Base-by-base conservation (phyloP, 2,329 filamentous ascomycete species). In the Penicillium vulpinum region DNA sequence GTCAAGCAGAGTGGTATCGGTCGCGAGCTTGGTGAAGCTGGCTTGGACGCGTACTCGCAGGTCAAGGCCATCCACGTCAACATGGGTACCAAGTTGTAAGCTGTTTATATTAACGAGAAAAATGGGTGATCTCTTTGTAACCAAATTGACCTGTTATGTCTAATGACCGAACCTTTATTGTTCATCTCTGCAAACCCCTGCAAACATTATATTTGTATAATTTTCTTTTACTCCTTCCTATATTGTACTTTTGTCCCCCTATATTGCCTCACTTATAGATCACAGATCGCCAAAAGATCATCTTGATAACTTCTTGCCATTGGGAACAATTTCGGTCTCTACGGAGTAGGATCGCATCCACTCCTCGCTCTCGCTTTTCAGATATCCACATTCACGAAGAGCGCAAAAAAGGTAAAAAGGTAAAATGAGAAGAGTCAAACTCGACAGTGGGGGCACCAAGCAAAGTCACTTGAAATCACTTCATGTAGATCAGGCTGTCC, bases 1-100 rank as follows among this genome's bases (percentile, higher is more conserved):
- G 82, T 85, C 35, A 87, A 87, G 77, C 82, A 86, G 74, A 82
- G 78, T 63, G 85, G 85, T 3, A 85, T 86, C 67, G 85, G 85
- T 22, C 73, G 84, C 49, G 85, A 87, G 71, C 73, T 86, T 11
- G 84, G 84, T 16, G 83, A 86, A 71, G 83, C 83, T 47, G 83
- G 83, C 2, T 71, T 86, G 58, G 83, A 83, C 55, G 81, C 82
- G n/a, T 87, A 87, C 68, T 83, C 82, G 28, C 83, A 86, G 67
- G 76, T 80, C 62, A 87, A 87, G 76, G 75, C 76, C 31, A 70
- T 80, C 45, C 76, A 79, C 67, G 71, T 80, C 22, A 79, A 80
- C 62, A 68, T 80, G 69, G 76, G 76, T 10, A 72, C 68, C 35
- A 72, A 61, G 53, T 66, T 78, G 62, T 78, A 70, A 62, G 51